These are phyloP conservation scores for Blakeslea trispora DNA, from an alignment of 371 early-diverging fungal species.

Conservation along the genomic window DNA sequence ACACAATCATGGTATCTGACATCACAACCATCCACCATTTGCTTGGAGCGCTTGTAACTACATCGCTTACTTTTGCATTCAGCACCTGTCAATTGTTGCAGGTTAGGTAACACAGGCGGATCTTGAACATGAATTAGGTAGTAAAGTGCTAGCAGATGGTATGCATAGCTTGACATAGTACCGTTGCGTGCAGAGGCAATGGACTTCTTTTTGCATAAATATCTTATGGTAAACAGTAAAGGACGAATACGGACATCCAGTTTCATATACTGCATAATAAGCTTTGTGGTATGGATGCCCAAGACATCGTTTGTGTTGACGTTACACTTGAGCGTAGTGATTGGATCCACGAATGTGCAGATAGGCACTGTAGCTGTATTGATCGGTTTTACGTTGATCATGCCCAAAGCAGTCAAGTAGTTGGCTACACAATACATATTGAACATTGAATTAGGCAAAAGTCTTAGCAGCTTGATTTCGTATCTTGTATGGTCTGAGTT, in stretches of 20 bases:
- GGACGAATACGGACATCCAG: constrained; percentile 58
- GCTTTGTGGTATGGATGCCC: constrained; percentile 58
- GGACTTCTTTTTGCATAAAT: constrained; percentile 48
- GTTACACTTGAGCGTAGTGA: constrained; percentile 47
- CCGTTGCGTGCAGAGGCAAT: constrained; percentile 45
- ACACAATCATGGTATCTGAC: constrained; percentile 8
- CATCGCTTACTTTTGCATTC: not conserved
- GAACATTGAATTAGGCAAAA: constrained; percentile 8
- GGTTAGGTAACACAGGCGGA: constrained; percentile 14
- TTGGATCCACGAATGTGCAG: constrained; percentile 68
- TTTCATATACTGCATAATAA: constrained; percentile 54
- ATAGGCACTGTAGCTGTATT: constrained; percentile 58
- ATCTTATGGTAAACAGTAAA: constrained; percentile 56
- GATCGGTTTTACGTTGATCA: constrained; percentile 28
- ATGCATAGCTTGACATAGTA: constrained; percentile 21
- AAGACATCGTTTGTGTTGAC: constrained; percentile 57
- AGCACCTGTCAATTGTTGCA: constrained; percentile 8
- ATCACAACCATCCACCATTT: not conserved
- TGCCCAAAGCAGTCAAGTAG: constrained; percentile 18
- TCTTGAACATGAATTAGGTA: constrained; percentile 15
- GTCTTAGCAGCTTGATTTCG: not conserved
- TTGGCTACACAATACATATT: constrained; percentile 28
- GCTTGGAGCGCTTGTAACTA: not conserved
- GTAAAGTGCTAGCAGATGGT: constrained; percentile 16
- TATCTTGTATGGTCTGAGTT: not conserved